Base-by-base conservation (phyloP, 2,329 filamentous ascomycete genomes). In the Coniella vitis region DNA sequence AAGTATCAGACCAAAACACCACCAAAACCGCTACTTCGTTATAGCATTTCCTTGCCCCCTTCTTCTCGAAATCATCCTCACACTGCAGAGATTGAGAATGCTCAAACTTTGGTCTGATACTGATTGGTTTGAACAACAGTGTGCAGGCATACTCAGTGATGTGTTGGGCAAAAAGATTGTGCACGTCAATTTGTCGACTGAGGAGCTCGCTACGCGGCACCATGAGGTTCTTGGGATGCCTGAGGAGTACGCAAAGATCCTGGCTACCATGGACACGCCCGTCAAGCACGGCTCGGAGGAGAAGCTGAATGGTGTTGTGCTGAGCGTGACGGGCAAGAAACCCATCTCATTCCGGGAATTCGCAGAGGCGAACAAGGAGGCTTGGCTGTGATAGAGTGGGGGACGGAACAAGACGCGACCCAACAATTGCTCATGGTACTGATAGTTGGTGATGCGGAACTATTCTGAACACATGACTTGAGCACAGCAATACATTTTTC, bases 281-380 rank as follows among this genome's bases (percentile, higher is more conserved):
- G 64, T 68, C 53, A 63, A 61, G 47, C 55, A 61, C 25, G 65
- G 67, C 1, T 53, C 57, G 9, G 68, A 71, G 57, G 60, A 67
- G 16, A 57, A 61, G 20, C 59, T 59, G 8, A 66, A 65, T 47
- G 63, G 66, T 40, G 60, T 60, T 16, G 59, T 70, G 2, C 43
- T 62, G 17, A 55, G 53, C 2, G 49, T 69, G 25, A 69, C 66
- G 7, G 66, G 68, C 0, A 53, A 54, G 16, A 53, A 55, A 17
- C 66, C 68, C 4, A 59, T 46, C 38, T 53, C 32, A 17, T 68
- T 68, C 16, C 45, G 54, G 21, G 58, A 63, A 2, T 63, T 61
- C 47, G 59, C 58, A 1, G 34, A 55, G 52, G 54, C 51, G n/a
- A 52, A 52, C 7, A 60, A 57, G 53, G 49, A 46, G 3, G 54